Evolutionary conservation across 148 eudicot genomes (phyloP), one percentile per base, ranked within the genome.

Genomic region (Rhododendron vialii): DNA sequence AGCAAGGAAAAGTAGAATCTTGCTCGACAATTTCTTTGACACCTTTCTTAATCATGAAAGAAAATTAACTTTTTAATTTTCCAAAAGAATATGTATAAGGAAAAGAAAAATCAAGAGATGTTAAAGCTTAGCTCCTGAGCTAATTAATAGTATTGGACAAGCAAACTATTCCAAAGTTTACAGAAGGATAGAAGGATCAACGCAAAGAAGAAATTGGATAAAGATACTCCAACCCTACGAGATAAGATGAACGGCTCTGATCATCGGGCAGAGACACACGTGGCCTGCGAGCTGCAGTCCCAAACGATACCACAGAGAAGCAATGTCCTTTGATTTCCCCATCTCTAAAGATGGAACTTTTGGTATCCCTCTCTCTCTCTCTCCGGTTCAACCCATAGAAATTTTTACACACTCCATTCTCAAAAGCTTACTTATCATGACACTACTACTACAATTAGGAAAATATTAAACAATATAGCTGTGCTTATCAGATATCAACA

Each of bases 1-100:
- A 88, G 91, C 81, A 83, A 83, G 86, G 86, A 82, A 92, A 90
- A 91, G 91, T 87, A 90, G 91, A 90, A 93, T 92, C 92, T 92
- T 92, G 88, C 87, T 81, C 89, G 83, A 85, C 87, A 88, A 86
- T 75, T 90, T 90, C 61, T 63, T 86, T 88, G 84, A 82, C 82
- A 81, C 65, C 83, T 59, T 36, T 28, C 59, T 61, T 74, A 79
- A 87, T 87, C 53, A 87, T 84, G 81, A 79, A 84, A 78, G 75
- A 55, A 6, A 77, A 22, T 28, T 9, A 43, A 43, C 35, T n/a
- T 47, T 48, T 11, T 10, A 79, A 48, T 48, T 12, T 78, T 79
- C 50, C 57, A 47, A 47, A 8, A 20, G 24, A 79, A 13, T 1
- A n/a, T 43, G 0, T 3, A 78, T 24, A 12, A n/a, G 24, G 3